Percentiles rank a stretch among this genome's conserved stretches.
Evolutionary conservation across 2,329 filamentous ascomycete species (phyloP).

Genomic region (Colletotrichum sp.): DNA sequence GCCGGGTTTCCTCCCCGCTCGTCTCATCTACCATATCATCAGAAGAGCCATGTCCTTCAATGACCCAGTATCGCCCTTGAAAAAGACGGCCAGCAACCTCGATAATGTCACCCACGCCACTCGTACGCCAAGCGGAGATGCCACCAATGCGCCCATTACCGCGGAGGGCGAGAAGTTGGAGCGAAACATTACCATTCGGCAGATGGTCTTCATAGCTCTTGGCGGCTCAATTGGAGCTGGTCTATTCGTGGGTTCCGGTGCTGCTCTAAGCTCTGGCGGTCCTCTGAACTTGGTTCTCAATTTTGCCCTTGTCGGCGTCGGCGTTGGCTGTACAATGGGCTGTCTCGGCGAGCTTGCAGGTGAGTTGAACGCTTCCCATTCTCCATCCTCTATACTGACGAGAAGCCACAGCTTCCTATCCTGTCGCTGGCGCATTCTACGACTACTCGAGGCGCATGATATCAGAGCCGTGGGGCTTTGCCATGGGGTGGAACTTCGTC

Average conservation of each 20-base stretch:
- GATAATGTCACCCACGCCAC: neutral
- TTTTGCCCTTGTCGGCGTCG: conserved; percentile 34
- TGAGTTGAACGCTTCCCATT: neutral
- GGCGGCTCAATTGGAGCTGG: conserved; percentile 41
- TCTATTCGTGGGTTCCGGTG: conserved; percentile 36
- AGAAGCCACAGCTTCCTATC: conserved; percentile 30
- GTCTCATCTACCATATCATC: neutral
- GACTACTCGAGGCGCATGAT: conserved; percentile 42
- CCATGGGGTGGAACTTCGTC: conserved; percentile 45
- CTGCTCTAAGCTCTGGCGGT: conserved; percentile 34
- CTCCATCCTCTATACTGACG: neutral
- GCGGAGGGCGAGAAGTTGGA: conserved; percentile 21
- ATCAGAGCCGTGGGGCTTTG: conserved; percentile 40
- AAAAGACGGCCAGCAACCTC: neutral
- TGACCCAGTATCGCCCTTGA: neutral
- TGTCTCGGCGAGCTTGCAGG: conserved; percentile 33
- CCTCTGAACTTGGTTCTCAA: conserved; percentile 34
- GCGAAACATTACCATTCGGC: conserved; percentile 34
- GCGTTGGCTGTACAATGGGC: conserved; percentile 35
- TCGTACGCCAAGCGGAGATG: neutral
- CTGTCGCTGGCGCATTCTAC: conserved; percentile 42
- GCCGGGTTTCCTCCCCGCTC: neutral
- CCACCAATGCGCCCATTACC: neutral
- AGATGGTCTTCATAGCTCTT: conserved; percentile 40
- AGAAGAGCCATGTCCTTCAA: neutral